Evolutionary conservation across 495 filamentous ascomycete species (phyloP).

Genomic region (Oleoguttula mirabilis): DNA sequence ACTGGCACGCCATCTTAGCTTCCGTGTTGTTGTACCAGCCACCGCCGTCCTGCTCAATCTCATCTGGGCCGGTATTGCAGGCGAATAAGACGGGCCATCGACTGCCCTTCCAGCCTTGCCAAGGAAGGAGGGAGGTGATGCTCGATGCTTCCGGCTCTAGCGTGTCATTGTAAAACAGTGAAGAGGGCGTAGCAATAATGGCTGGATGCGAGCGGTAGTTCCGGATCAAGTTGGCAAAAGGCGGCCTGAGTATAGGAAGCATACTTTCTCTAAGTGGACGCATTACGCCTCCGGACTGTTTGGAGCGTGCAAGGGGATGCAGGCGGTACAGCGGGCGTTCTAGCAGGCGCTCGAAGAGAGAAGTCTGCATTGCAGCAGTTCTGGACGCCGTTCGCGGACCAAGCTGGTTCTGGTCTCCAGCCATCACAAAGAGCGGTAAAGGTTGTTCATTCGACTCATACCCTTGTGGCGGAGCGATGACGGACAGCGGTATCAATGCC

Average conservation of each 20-base stretch:
- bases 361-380: slow-evolving; percentile 32
- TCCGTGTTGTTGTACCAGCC: slow-evolving; percentile 44
- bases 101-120: slow-evolving; percentile 38
- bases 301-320: slow-evolving; percentile 36
- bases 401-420: slow-evolving; percentile 45
- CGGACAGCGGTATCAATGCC: slow-evolving; percentile 36
- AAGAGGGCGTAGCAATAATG: slow-evolving; percentile 41
- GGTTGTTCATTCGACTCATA: slow-evolving; percentile 12
- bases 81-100: slow-evolving; percentile 41
- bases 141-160: slow-evolving; percentile 36
- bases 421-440: slow-evolving; percentile 41
- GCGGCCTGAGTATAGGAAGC: slow-evolving; percentile 34
- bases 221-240: slow-evolving; percentile 44
- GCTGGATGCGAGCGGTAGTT: slow-evolving; percentile 49
- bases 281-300: slow-evolving; percentile 17
- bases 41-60: slow-evolving; percentile 38
- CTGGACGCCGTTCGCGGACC: slow-evolving; percentile 37
- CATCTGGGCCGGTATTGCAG: slow-evolving; percentile 35
- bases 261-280: slow-evolving; percentile 18
- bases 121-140: slow-evolving; percentile 29
- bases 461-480: slow-evolving; percentile 37
- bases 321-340: slow-evolving; percentile 33
- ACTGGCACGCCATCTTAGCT: slow-evolving; percentile 34
- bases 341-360: slow-evolving; percentile 43
- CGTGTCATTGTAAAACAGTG: slow-evolving; percentile 44